Conservation (phyloP, 805 yeast genomes). For the Suhomyces xylopsoci region DNA sequence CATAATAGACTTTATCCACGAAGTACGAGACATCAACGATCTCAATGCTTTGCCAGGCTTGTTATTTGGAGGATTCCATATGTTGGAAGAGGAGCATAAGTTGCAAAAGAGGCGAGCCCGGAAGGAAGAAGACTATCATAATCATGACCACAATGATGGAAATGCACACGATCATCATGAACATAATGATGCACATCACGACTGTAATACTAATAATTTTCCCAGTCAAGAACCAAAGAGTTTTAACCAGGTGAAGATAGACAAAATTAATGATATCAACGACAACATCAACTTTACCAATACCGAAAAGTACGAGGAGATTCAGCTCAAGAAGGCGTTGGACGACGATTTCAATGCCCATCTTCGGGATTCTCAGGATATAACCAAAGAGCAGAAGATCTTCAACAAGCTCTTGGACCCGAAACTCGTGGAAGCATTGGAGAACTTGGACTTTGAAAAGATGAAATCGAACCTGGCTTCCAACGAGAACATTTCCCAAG, state of each 20-base stretch:
- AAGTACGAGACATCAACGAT: constrained; percentile 36
- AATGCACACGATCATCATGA: neutral
- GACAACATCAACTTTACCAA: constrained; percentile 1
- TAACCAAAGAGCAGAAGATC: constrained; percentile 6
- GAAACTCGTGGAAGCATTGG: constrained; percentile 24
- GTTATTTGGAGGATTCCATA: constrained; percentile 34
- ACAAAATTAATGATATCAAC: constrained; percentile 4
- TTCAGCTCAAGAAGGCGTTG: neutral
- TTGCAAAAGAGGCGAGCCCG: constrained; percentile 22
- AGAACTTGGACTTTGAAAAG: constrained; percentile 23
- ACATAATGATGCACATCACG: neutral
- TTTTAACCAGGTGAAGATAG: neutral
- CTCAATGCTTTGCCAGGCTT: constrained; percentile 34
- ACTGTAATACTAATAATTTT: neutral
- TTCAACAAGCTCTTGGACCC: constrained; percentile 27
- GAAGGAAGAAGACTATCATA: neutral
- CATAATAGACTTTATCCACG: constrained; percentile 36
- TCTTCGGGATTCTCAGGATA: neutral
- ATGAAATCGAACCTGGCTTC: constrained; percentile 10
- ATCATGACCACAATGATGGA: neutral
- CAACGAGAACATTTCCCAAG: constrained; percentile 11
- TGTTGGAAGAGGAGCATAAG: constrained; percentile 33
- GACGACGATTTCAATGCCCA: constrained; percentile 6
- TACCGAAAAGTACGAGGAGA: constrained; percentile 1
- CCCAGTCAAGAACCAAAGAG: neutral